Evolutionary conservation across 179 eudicot genomes (phyloP), one percentile per base, ranked within the genome.

Genomic region (Silene noctiflora): DNA sequence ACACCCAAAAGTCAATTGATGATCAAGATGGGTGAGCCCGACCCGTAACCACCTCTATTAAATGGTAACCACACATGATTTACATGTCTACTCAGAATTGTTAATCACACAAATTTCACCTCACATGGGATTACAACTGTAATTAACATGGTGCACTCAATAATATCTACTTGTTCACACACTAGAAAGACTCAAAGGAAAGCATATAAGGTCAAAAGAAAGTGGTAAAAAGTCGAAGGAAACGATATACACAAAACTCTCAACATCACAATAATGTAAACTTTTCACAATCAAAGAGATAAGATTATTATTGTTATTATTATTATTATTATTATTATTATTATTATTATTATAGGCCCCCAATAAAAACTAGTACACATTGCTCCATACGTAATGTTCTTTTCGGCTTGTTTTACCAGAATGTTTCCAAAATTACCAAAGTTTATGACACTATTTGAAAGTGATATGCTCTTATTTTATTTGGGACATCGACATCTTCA

Each of bases 11-110:
- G 3, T 13, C 48, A 3, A 42, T 42, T 42, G 0, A 42, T 42
- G 48, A 6, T 42, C 13, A 2, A 42, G 48, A 10, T 42, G 48
- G 3, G 3, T 42, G 48, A 42, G 48, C 48, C 13, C 48, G 48
- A 2, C 48, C 48, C 2, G 13, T 42, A 1, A 13, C 48, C 48
- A 42, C 13, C 48, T 42, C 48, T 27, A n/a, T n/a, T n/a, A n/a
- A n/a, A n/a, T n/a, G n/a, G n/a, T n/a, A n/a, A n/a, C 44, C 44
- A 42, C 72, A 68, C 72, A 68, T 68, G 27, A 42, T 68, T 68
- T 7, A n/a, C 72, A 68, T 68, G 55, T 19, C 55, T 68, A 68
- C 11, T 20, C 0, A 35, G 4, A 1, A 42, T n/a, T n/a, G 20
- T 16, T 13, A 14, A 68, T 39, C 12, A 53, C 48, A 25, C 13